These are phyloP conservation scores for Kazachstania taianensis DNA, from an alignment of 805 yeast genomes.

Conservation along the genomic window DNA sequence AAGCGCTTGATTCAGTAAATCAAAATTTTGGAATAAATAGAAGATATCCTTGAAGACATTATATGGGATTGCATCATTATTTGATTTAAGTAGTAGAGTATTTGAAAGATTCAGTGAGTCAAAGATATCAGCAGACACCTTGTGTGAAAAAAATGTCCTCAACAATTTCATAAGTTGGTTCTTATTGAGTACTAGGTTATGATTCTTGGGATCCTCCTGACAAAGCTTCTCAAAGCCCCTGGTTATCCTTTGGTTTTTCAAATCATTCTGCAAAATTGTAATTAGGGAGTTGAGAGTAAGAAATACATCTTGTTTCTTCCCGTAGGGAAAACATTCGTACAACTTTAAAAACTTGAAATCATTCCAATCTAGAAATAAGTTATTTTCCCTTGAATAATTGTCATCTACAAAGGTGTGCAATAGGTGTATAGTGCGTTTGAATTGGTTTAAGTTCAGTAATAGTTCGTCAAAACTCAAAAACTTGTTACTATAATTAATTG, in stretches of 20 bases:
- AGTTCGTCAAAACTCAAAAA: constrained; percentile 33
- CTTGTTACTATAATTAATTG: constrained; percentile 31
- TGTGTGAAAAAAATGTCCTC: constrained; percentile 30
- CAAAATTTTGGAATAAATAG: constrained; percentile 33
- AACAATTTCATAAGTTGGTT: constrained; percentile 29
- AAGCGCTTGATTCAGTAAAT: constrained; percentile 31
- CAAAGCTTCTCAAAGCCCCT: constrained; percentile 26
- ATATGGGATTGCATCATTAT: constrained; percentile 28
- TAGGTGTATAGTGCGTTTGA: constrained; percentile 27
- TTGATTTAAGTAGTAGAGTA: constrained; percentile 19
- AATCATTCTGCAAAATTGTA: constrained; percentile 33
- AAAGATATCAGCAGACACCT: constrained; percentile 29
- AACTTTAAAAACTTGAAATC: constrained; percentile 22
- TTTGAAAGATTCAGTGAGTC: constrained; percentile 28
- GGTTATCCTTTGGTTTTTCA: constrained; percentile 29
- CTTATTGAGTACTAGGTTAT: constrained; percentile 27
- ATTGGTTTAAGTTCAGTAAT: constrained; percentile 22
- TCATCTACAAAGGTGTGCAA: constrained; percentile 27
- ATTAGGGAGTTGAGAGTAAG: constrained; percentile 33
- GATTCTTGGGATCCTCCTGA: constrained; percentile 22
- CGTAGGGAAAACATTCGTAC: constrained; percentile 20
- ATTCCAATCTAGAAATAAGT: constrained; percentile 29
- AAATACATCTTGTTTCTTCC: constrained; percentile 7
- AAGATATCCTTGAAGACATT: constrained; percentile 32
- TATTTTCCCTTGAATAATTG: constrained; percentile 20